Conservation (phyloP, 352 stramenopile genomes). For the Phytophthora hibernalis region DNA sequence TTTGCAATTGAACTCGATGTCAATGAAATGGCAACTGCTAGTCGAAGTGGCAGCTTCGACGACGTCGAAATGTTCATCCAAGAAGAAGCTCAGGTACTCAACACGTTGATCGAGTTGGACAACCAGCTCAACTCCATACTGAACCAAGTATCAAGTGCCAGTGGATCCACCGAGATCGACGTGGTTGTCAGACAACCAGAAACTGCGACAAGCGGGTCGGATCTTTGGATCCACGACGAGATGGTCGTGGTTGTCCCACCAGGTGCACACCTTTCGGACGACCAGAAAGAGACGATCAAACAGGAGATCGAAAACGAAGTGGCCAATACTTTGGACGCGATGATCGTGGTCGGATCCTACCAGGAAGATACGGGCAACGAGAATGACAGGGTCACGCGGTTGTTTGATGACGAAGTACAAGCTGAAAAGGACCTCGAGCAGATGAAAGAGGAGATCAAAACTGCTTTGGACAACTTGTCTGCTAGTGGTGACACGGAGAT, state of each 20-base stretch:
- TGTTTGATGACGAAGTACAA: conserved; percentile 30
- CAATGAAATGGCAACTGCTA: conserved; percentile 6
- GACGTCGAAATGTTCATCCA: conserved; percentile 20
- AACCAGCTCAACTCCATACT: conserved; percentile 12
- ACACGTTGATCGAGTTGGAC: conserved; percentile 26
- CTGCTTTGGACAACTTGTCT: conserved; percentile 12
- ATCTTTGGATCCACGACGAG: neutral
- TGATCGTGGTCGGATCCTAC: conserved; percentile 4
- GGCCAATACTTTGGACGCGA: conserved; percentile 14
- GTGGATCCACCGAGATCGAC: conserved; percentile 17
- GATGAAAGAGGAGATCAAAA: conserved; percentile 22
- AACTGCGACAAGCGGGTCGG: conserved; percentile 5
- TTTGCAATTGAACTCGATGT: conserved; percentile 15
- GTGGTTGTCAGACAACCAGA: conserved; percentile 17
- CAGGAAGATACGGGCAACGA: neutral
- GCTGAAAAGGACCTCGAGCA: conserved; percentile 17
- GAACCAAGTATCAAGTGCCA: conserved; percentile 13
- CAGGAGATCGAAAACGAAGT: conserved; percentile 23
- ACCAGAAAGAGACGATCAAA: conserved; percentile 21
- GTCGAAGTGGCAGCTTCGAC: conserved; percentile 13
- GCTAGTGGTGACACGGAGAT: conserved; percentile 12
- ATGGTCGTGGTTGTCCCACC: conserved; percentile 9
- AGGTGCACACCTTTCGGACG: conserved; percentile 15
- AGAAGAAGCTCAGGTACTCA: conserved; percentile 25
- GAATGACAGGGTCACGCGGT: conserved; percentile 7